Base-by-base conservation (phyloP, 108 stramenopile genomes). In the Skeletonema costatum region DNA sequence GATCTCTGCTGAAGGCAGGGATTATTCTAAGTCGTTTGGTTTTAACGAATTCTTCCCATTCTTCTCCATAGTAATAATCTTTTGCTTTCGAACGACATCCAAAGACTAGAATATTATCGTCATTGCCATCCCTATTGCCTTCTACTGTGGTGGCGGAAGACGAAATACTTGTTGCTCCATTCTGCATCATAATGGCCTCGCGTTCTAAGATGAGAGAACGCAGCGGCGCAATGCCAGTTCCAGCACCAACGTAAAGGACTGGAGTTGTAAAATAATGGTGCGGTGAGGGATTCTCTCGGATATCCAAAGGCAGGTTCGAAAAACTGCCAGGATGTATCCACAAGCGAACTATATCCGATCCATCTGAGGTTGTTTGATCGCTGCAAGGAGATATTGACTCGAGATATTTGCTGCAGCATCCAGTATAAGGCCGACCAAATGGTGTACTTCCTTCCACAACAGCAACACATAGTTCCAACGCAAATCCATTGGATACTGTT, bases 161-260 rank as follows among this genome's bases (percentile, higher is more conserved):
- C 25, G 21, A 21, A 1, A 19, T 36, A 11, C 2, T n/a, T 56
- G 32, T 38, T 33, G 38, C 38, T 3, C 64, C 5, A 17, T 56
- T 44, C n/a, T 35, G 19, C 38, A 65, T 58, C 30, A 70, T 32
- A 14, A 67, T 19, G 56, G 87, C 88, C 17, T 87, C 75, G 14
- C 94, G 83, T 78, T 95, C 94, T 50, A 85, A 56, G 36, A 95
- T 84, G 12, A 95, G 65, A 21, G 87, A 85, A 33, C 94, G 89
- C 48, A 95, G 87, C 19, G 94, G 94, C 29, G 94, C 94, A 41
- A 95, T 81, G 12, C 94, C 94, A 6, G 94, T 95, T 44, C 94
- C 94, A 46, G 92, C 90, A 35, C 94, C 92, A 51, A 95, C 87
- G 66, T 78, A 93, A 25, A 95, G 32, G 29, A 92, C 75, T 1